These are phyloP conservation scores for Diaporthe aspalathi DNA, from an alignment of 2,329 filamentous ascomycete genomes.

Conservation along the genomic window DNA sequence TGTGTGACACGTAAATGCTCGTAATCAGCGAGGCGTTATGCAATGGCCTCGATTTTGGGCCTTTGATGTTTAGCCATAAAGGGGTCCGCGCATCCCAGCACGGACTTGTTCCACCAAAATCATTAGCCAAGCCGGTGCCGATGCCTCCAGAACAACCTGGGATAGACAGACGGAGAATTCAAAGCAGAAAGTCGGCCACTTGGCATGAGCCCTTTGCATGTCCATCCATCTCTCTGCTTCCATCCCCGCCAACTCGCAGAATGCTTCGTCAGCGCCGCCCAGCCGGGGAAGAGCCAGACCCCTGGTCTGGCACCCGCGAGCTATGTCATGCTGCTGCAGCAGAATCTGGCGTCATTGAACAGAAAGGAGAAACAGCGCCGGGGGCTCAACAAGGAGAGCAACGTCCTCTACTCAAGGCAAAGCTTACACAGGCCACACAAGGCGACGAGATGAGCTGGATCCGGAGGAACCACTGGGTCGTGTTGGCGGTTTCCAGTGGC, in stretches of 20 bases:
- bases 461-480: constrained; percentile 66
- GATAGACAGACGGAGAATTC: not conserved
- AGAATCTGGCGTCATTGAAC: constrained; percentile 13
- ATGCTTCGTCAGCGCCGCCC: constrained; percentile 44
- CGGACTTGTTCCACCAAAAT: not conserved
- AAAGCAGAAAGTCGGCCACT: not conserved
- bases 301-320: constrained; percentile 34
- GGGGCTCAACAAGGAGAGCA: constrained; percentile 40
- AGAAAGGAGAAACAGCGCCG: constrained; percentile 18
- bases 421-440: constrained; percentile 30
- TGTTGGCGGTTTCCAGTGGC: constrained; percentile 78
- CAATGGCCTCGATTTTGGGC: no score
- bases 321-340: constrained; percentile 19
- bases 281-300: constrained; percentile 37
- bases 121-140: not conserved
- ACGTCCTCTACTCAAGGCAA: constrained; percentile 42
- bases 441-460: constrained; percentile 44
- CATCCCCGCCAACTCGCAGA: constrained; percentile 34
- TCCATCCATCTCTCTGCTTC: not conserved
- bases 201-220: not conserved
- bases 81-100: constrained; percentile 2
- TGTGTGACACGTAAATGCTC: not conserved
- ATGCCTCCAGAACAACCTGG: not conserved
- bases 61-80: not conserved
- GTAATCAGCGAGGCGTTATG: not conserved